Evolutionary conservation across 2,329 filamentous ascomycete species (phyloP), one percentile per base, ranked within the genome.

Genomic region (Diaporthe ilicicola): DNA sequence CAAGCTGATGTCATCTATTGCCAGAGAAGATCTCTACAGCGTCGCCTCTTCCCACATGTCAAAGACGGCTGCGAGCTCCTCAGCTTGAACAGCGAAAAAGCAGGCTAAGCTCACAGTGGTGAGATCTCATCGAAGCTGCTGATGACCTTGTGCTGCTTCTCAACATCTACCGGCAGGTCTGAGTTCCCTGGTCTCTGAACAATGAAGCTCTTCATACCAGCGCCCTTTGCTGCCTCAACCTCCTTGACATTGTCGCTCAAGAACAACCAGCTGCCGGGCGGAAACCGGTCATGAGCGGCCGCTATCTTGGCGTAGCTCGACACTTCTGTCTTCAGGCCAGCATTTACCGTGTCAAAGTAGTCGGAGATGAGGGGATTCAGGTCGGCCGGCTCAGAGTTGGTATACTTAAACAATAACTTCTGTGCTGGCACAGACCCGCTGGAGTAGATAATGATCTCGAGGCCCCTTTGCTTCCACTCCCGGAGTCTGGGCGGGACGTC

Each of bases 331-430:
- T 96, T 96, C 69, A 88, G 86, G 1, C 93, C 93, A 39, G 93
- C 93, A 79, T 93, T 95, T 71, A 93, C 88, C 4, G 93, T 95
- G 79, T 96, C 93, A 78, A 94, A 95, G 86, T 90, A 94, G 75
- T 87, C 91, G 54, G 84, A 84, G 71, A 94, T 86, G 69, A 89
- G 79, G 1, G 82, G 82, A 4, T 85, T 88, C 76, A 93, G 79
- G 78, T 94, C 89, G n/a, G 86, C 82, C 22, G 85, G 85, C 72
- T 86, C 81, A 9, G 87, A 85, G 73, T 88, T 83, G 51, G 89
- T 91, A 77, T 94, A 89, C 72, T 86, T 85, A 81, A 95, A 95
- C 73, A 95, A 87, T 73, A 95, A 84, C 82, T 94, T 93, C 84
- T 96, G 93, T 17, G 93, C 93, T 24, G 91, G 87, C 7, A 95